Evolutionary conservation across 2,329 filamentous ascomycete genomes (phyloP).

Genomic region (Pyrenophora seminiperda): DNA sequence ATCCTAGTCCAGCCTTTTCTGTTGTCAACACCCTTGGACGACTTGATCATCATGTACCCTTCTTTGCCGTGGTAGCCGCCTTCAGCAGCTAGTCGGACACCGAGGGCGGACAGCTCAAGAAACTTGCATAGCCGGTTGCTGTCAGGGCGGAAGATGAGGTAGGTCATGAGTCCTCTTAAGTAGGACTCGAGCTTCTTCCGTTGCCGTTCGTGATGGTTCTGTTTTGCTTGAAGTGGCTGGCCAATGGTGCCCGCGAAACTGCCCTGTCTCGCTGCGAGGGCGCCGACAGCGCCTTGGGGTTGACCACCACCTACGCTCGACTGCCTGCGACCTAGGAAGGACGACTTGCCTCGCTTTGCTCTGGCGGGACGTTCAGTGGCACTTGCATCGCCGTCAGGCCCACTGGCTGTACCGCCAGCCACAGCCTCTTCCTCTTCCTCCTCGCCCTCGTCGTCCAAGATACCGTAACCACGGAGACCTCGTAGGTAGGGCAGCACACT

Average conservation of each 20-base stretch:
- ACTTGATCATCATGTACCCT: conserved; percentile 89
- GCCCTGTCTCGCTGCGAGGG: conserved; percentile 38
- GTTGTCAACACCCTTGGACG: conserved; percentile 85
- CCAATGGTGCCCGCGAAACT: conserved; percentile 51
- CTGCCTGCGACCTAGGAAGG: conserved; percentile 64
- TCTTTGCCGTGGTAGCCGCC: conserved; percentile 98
- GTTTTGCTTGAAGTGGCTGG: conserved; percentile 49
- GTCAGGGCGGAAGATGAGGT: conserved; percentile 94
- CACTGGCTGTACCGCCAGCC: conserved; percentile 58
- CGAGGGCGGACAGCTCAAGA: conserved; percentile 89
- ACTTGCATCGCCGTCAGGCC: conserved; percentile 68
- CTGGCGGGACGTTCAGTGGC: conserved; percentile 66
- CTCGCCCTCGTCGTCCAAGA: conserved; percentile 69
- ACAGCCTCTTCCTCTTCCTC: conserved; percentile 70
- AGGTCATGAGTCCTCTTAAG: conserved; percentile 89
- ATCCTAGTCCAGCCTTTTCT: conserved; percentile 77
- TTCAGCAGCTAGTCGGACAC: conserved; percentile 90
- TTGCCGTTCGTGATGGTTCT: conserved; percentile 76
- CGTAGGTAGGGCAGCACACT: conserved; percentile 89
- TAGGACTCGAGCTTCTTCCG: conserved; percentile 87
- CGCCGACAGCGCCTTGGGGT: conserved; percentile 25
- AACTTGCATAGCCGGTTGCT: conserved; percentile 97
- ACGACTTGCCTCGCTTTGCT: conserved; percentile 60
- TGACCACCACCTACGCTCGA: conserved; percentile 57
- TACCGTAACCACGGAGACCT: conserved; percentile 70